Conservation (phyloP, 2,329 filamentous ascomycete genomes). For the Alternaria infectoria region DNA sequence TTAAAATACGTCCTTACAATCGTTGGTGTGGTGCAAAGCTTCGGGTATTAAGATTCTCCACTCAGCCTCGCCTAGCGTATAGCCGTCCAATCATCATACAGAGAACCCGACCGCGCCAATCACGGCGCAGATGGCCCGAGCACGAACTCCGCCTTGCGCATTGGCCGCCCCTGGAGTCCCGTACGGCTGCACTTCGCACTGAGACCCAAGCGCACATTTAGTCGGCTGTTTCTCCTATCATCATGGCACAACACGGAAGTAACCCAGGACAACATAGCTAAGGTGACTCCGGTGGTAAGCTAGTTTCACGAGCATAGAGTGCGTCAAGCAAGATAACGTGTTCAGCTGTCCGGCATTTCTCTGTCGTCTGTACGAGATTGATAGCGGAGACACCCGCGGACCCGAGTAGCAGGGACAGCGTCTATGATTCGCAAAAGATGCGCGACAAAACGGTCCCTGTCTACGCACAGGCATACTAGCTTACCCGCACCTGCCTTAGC, state of each 20-base stretch:
- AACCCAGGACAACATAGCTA: not conserved
- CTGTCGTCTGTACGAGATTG: not conserved
- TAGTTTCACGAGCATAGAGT: not conserved
- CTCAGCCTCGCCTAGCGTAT: not conserved
- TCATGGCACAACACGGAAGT: not conserved
- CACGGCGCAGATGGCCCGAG: not conserved
- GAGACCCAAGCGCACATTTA: not conserved
- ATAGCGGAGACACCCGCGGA: not conserved
- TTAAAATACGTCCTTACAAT: not conserved
- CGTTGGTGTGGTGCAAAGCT: not conserved
- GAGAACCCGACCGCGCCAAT: not conserved
- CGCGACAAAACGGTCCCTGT: not conserved
- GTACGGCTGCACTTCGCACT: not conserved
- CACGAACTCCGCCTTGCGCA: not conserved
- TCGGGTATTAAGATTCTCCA: not conserved
- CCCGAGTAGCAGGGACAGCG: not conserved
- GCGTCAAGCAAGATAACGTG: not conserved
- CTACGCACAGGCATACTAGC: not conserved
- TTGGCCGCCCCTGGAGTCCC: not conserved
- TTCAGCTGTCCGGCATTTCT: not conserved
- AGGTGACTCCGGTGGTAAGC: not conserved
- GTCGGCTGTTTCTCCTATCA: not conserved
- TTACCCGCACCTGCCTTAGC: not conserved
- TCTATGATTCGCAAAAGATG: not conserved
- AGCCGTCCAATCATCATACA: not conserved